These are phyloP conservation scores for Xylaria scruposa DNA, from an alignment of 495 filamentous ascomycete species.

Conservation along the genomic window DNA sequence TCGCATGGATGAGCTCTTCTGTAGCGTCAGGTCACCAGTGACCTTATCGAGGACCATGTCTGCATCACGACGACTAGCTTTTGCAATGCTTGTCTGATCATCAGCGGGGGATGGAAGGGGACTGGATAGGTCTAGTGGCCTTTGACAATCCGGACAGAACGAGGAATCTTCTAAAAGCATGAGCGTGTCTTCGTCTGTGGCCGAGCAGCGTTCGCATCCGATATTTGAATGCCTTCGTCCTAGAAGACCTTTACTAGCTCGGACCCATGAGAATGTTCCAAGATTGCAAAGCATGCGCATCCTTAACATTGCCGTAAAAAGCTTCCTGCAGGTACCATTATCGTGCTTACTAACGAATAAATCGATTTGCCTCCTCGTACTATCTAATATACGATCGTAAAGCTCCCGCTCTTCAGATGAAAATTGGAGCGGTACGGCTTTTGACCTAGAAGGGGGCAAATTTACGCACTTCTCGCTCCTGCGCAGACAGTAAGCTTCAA, in stretches of 20 bases:
- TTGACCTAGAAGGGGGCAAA: neutral
- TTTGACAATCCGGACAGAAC: conserved; percentile 3
- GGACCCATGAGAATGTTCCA: conserved; percentile 46
- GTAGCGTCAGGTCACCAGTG: neutral
- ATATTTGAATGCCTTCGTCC: neutral
- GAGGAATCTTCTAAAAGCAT: neutral
- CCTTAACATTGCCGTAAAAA: conserved; percentile 51
- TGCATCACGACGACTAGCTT: neutral
- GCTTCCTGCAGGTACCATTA: conserved; percentile 8
- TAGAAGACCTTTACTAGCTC: neutral
- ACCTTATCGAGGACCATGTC: neutral
- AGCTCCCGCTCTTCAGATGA: neutral
- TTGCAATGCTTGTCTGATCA: neutral
- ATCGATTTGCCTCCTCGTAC: neutral
- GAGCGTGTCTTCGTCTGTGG: neutral
- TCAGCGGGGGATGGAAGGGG: neutral
- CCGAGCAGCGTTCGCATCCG: conserved; percentile 1
- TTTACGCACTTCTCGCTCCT: neutral
- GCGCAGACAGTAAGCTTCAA: conserved; percentile 9
- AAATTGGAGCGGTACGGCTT: neutral
- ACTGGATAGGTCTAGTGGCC: conserved; percentile 38
- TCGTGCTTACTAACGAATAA: neutral
- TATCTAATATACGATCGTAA: neutral
- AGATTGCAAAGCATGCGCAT: conserved; percentile 58
- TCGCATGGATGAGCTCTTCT: neutral